phyloP scores from a whole-genome alignment of 306 rosid genomes.

The Cucurbita maxima region DNA sequence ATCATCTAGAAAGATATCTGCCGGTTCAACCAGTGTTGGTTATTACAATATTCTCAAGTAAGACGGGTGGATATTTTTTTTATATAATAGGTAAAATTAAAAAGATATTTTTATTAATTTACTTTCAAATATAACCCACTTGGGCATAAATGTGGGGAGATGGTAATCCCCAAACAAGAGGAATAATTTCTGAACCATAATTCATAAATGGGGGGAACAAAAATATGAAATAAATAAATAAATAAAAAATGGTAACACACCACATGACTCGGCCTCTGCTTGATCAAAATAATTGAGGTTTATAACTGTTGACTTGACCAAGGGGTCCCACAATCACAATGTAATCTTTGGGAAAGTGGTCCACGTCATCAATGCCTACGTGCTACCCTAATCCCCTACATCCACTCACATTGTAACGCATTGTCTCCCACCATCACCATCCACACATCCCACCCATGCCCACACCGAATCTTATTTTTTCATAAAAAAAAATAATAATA shows the following conservation, averaged over 20 bases:
- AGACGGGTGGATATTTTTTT: too few relatives aligned
- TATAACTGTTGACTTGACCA: background rate
- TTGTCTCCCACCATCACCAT: background rate
- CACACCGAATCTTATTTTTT: too few relatives aligned
- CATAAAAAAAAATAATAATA: too few relatives aligned
- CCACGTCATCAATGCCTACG: slow-evolving; percentile 2
- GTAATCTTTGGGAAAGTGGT: too few relatives aligned
- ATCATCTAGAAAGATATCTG: too few relatives aligned
- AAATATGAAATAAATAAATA: background rate
- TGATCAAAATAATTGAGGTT: background rate
- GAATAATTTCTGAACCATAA: background rate
- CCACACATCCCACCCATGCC: background rate
- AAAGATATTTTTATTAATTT: too few relatives aligned
- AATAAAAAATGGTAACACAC: background rate
- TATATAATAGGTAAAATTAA: too few relatives aligned
- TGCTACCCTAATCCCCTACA: slow-evolving; percentile 1
- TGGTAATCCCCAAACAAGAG: background rate
- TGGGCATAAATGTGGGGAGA: background rate
- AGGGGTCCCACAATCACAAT: background rate
- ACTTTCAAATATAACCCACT: too few relatives aligned
- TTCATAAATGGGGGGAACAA: background rate
- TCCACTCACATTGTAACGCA: background rate
- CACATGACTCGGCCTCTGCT: background rate
- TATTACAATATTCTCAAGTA: too few relatives aligned
- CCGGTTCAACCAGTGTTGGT: too few relatives aligned